Conservation (phyloP, 306 rosid genomes). For the Nissolia schottii region DNA sequence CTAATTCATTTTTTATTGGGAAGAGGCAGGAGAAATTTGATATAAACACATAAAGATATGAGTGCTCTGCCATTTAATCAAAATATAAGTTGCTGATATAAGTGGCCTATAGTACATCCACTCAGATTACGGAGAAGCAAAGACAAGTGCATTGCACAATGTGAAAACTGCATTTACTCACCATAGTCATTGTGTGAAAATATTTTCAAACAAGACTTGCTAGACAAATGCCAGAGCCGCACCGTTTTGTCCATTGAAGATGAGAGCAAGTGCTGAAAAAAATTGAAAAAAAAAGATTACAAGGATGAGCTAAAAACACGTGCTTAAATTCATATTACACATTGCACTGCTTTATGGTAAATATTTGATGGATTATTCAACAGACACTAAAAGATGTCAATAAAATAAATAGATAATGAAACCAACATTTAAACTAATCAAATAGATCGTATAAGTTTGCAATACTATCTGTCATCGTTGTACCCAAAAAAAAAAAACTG, state of each 20-base stretch:
- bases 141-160: constrained; percentile 9
- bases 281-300: constrained; percentile 20
- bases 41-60: neutral
- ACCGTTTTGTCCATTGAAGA: constrained; percentile 99
- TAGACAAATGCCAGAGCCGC: constrained; percentile 90
- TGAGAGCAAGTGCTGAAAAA: constrained; percentile 86
- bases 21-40: neutral
- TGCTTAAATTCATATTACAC: constrained; percentile 1
- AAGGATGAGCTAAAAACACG: constrained; percentile 4
- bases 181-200: constrained; percentile 96
- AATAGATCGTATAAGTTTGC: neutral
- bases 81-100: neutral
- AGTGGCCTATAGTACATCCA: constrained; percentile 12
- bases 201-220: constrained; percentile 74
- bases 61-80: neutral
- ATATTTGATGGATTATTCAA: constrained; percentile 14
- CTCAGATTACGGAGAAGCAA: constrained; percentile 5
- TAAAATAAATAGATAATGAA: neutral
- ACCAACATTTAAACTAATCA: neutral
- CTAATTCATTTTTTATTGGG: neutral
- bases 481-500: neutral
- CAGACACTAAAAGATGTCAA: neutral
- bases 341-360: neutral
- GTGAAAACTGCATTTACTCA: constrained; percentile 36
- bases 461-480: constrained; percentile 10